Conservation (phyloP, 305 asterid genomes). For the Fraxinus sp. region DNA sequence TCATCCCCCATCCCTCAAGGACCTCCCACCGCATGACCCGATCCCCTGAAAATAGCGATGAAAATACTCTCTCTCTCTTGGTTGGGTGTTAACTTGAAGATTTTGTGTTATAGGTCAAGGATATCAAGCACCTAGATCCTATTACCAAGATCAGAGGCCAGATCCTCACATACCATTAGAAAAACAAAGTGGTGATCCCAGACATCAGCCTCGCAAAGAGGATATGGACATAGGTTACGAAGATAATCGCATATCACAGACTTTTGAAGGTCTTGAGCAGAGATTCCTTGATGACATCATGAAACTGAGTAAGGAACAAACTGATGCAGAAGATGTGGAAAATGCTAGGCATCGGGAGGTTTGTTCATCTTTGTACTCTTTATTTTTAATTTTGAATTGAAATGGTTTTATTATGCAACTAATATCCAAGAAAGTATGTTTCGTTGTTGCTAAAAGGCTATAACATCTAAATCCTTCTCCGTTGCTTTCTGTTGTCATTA, state of each 20-base stretch:
- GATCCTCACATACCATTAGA: constrained; percentile 62
- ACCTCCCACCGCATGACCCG: background rate
- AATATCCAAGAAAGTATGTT: background rate
- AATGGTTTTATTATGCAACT: constrained; percentile 1
- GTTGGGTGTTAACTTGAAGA: constrained; percentile 11
- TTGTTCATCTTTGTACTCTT: constrained; percentile 31
- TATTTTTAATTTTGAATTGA: background rate
- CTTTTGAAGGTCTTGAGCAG: constrained; percentile 82
- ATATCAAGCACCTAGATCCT: constrained; percentile 67
- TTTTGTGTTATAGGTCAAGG: constrained; percentile 57
- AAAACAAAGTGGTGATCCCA: constrained; percentile 70
- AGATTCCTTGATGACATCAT: constrained; percentile 75
- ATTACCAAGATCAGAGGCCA: constrained; percentile 72
- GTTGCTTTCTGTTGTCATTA: background rate
- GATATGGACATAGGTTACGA: constrained; percentile 79
- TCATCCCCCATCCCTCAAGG: background rate
- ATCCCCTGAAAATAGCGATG: background rate
- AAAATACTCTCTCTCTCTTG: background rate
- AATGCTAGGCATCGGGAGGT: constrained; percentile 94
- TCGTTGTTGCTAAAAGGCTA: background rate
- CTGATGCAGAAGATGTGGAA: constrained; percentile 92
- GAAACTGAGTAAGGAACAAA: constrained; percentile 88
- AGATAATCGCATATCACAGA: constrained; percentile 49
- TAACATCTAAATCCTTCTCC: background rate
- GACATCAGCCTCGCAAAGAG: constrained; percentile 72